Percentiles rank a stretch among this genome's conserved stretches.
phyloP scores from a whole-genome alignment of 768 basidiomycete genomes.

The Rubroboletus pulcherrimus region DNA sequence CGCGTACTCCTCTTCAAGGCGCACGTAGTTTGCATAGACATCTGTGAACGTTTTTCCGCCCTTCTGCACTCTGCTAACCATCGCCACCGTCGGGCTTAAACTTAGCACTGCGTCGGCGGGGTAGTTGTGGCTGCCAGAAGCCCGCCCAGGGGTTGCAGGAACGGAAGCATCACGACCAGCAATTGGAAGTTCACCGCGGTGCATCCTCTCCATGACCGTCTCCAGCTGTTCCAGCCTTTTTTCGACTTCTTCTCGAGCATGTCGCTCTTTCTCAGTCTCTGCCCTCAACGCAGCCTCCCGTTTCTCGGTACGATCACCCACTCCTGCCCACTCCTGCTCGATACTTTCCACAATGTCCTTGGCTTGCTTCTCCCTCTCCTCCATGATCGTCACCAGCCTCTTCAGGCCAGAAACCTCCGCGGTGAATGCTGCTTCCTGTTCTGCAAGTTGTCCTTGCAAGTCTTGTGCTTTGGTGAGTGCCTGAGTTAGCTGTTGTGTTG shows the following conservation, averaged over 20 bases:
- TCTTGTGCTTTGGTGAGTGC: slow-evolving; percentile 72
- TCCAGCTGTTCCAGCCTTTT: slow-evolving; percentile 69
- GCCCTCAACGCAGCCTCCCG: slow-evolving; percentile 65
- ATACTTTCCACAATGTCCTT: slow-evolving; percentile 79
- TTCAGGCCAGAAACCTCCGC: slow-evolving; percentile 71
- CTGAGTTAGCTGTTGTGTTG: slow-evolving; percentile 73
- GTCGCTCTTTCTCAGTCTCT: slow-evolving; percentile 69
- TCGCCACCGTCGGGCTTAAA: slow-evolving; percentile 83
- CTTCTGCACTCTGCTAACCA: slow-evolving; percentile 78
- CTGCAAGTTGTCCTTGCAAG: slow-evolving; percentile 73
- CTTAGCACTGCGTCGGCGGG: slow-evolving; percentile 57
- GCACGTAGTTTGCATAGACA: slow-evolving; percentile 87
- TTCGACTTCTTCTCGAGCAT: slow-evolving; percentile 67
- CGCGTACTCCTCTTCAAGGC: slow-evolving; percentile 76
- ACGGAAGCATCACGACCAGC: slow-evolving; percentile 41
- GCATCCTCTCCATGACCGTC: slow-evolving; percentile 66
- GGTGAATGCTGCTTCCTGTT: slow-evolving; percentile 79
- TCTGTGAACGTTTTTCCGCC: slow-evolving; percentile 90
- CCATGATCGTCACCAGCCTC: slow-evolving; percentile 78
- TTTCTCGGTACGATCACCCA: slow-evolving; percentile 65
- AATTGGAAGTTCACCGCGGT: slow-evolving; percentile 64
- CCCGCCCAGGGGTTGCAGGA: slow-evolving; percentile 42
- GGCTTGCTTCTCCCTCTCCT: slow-evolving; percentile 82
- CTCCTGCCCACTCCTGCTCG: slow-evolving; percentile 76
- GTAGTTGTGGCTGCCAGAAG: slow-evolving; percentile 37